A percentile compares a stretch with the other conserved stretches of the same genome.
Conservation (phyloP, 768 basidiomycete species). For the Jaapia argillacea region DNA sequence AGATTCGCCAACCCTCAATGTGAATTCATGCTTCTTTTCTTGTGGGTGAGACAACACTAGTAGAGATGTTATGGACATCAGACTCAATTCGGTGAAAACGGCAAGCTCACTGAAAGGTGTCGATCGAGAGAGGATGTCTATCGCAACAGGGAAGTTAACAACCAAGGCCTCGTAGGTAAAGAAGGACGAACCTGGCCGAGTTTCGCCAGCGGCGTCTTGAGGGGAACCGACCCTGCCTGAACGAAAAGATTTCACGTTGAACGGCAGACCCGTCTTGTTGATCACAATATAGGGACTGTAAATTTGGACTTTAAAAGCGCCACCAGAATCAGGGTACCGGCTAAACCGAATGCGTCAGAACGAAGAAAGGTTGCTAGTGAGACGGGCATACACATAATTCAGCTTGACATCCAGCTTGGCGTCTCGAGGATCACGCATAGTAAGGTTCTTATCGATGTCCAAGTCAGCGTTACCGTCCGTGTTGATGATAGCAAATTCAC, state of each 20-base stretch:
- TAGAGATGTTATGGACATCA: not conserved
- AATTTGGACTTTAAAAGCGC: slow-evolving; percentile 93
- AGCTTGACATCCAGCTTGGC: slow-evolving; percentile 73
- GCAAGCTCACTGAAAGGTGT: slow-evolving; percentile 70
- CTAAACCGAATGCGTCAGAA: too few relatives aligned
- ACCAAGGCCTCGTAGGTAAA: not conserved
- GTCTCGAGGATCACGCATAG: slow-evolving; percentile 61
- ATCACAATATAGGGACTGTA: slow-evolving; percentile 84
- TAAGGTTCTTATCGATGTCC: slow-evolving; percentile 64
- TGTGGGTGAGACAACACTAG: slow-evolving; percentile 81
- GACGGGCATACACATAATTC: slow-evolving; percentile 80
- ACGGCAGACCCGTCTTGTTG: slow-evolving; percentile 89
- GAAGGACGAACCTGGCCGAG: slow-evolving; percentile 38
- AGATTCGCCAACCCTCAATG: slow-evolving; percentile 74
- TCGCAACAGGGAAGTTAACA: slow-evolving; percentile 10
- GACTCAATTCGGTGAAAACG: slow-evolving; percentile 2
- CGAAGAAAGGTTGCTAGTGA: not conserved
- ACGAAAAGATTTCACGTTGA: slow-evolving; percentile 55
- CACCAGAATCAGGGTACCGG: slow-evolving; percentile 81
- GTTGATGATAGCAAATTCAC: slow-evolving; percentile 96
- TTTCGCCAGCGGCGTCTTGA: slow-evolving; percentile 82
- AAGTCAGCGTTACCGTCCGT: slow-evolving; percentile 88
- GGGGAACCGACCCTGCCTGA: slow-evolving; percentile 51
- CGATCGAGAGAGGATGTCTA: slow-evolving; percentile 42
- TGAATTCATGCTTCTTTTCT: slow-evolving; percentile 74